Percentiles rank a stretch among this genome's conserved stretches.
Evolutionary conservation across 2,329 filamentous ascomycete genomes (phyloP).

Genomic region (Cladosporium colombiae): DNA sequence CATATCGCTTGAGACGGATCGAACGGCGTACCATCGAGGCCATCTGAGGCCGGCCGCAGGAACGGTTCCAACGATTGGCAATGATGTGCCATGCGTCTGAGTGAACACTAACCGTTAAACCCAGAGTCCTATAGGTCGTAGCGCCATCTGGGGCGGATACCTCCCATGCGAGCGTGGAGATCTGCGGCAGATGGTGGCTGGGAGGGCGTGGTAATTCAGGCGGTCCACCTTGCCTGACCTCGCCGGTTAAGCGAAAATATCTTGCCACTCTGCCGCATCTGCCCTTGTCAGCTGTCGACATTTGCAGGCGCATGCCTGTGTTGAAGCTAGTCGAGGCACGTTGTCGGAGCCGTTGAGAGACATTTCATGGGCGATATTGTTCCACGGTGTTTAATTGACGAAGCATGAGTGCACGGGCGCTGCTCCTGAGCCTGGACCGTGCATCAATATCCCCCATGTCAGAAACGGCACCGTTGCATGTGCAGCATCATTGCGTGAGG

Average conservation of each 20-base stretch:
- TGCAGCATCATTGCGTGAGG: conserved; percentile 9
- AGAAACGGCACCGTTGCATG: conserved; percentile 9
- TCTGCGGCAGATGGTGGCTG: conserved; percentile 16
- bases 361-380: conserved; percentile 1
- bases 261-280: not conserved
- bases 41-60: conserved; percentile 6
- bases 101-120: conserved; percentile 13
- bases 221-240: conserved; percentile 13
- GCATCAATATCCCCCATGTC: conserved; percentile 3
- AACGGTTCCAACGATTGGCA: conserved; percentile 8
- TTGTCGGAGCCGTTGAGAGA: conserved; percentile 12
- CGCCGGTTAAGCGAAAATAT: not conserved
- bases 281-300: not conserved
- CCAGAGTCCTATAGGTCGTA: conserved; percentile 8
- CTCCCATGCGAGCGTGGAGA: conserved; percentile 17
- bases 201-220: not conserved
- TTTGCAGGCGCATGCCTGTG: conserved; percentile 3
- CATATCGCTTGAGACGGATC: not conserved
- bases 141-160: conserved; percentile 4
- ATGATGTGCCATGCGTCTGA: conserved; percentile 3
- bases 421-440: not conserved
- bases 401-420: conserved; percentile 5
- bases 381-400: conserved; percentile 9
- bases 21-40: conserved; percentile 8
- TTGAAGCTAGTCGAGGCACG: not conserved